These are phyloP conservation scores for Rubroboletus satanas DNA, from an alignment of 768 basidiomycete genomes.

Conservation along the genomic window DNA sequence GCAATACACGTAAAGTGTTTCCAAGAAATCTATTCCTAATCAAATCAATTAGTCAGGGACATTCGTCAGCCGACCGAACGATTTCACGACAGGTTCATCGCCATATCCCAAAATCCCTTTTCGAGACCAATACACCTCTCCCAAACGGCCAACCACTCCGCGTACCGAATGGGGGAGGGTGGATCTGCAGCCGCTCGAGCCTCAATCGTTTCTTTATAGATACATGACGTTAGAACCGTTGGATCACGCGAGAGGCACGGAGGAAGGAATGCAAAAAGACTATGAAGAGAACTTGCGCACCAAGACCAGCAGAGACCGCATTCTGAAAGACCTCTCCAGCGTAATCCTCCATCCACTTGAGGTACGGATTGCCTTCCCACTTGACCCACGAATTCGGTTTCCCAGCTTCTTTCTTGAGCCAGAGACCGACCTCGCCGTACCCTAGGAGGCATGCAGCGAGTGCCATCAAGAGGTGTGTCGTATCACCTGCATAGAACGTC, in stretches of 20 bases:
- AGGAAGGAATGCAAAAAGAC: neutral
- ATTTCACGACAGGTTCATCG: constrained; percentile 31
- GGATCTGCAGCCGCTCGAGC: constrained; percentile 53
- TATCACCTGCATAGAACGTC: constrained; percentile 49
- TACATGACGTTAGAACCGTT: neutral
- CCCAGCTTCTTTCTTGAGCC: constrained; percentile 61
- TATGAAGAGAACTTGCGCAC: constrained; percentile 38
- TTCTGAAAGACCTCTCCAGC: constrained; percentile 63
- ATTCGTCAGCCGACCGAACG: neutral
- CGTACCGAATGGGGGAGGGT: constrained; percentile 54
- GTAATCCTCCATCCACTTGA: constrained; percentile 77
- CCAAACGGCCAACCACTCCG: constrained; percentile 72
- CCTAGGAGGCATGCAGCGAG: constrained; percentile 84
- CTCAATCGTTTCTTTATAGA: constrained; percentile 66
- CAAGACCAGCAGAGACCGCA: constrained; percentile 70
- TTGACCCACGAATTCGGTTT: constrained; percentile 47
- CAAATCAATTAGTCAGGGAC: neutral
- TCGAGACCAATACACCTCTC: constrained; percentile 72
- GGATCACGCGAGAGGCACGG: neutral
- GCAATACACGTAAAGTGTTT: neutral
- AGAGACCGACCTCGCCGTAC: constrained; percentile 88
- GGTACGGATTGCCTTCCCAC: constrained; percentile 70
- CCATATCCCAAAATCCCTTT: constrained; percentile 85
- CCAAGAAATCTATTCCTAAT: neutral
- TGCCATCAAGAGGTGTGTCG: constrained; percentile 70